phyloP scores from a whole-genome alignment of 352 stramenopile species.

The Pythium folliculosum region DNA sequence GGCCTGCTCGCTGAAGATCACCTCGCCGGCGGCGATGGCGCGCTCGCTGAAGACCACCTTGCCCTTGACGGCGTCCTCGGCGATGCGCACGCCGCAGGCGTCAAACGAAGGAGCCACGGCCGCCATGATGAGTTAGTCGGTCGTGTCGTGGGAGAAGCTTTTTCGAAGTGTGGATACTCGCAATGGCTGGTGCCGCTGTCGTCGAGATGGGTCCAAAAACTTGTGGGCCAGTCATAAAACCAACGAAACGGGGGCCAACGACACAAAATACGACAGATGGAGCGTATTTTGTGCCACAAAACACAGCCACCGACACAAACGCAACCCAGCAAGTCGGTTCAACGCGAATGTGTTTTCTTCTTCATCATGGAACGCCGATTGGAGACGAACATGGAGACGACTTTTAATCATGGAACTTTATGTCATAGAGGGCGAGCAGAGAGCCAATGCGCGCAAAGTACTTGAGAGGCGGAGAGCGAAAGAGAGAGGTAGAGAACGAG shows the following conservation, averaged over 20 bases:
- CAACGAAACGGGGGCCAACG: not conserved
- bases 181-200: not conserved
- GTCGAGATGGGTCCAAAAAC: slow-evolving; percentile 9
- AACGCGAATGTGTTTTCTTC: not conserved
- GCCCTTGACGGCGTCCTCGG: slow-evolving; percentile 50
- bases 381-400: slow-evolving; percentile 2
- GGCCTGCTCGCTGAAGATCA: slow-evolving; percentile 77
- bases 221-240: not conserved
- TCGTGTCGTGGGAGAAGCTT: not conserved
- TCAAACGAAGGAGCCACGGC: slow-evolving; percentile 50
- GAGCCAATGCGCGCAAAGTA: not conserved
- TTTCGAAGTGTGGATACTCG: too few species aligned
- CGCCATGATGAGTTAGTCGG: slow-evolving; percentile 34
- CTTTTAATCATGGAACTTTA: slow-evolving; percentile 20
- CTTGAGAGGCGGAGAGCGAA: not conserved
- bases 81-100: slow-evolving; percentile 55
- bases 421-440: not conserved
- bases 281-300: not conserved
- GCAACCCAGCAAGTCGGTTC: not conserved
- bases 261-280: not conserved
- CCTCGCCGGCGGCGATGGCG: slow-evolving; percentile 53
- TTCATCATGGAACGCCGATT: not conserved
- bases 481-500: too few species aligned
- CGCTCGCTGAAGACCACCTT: slow-evolving; percentile 64
- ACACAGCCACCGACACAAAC: not conserved